Evolutionary conservation across 495 filamentous ascomycete species (phyloP).

Genomic region (Talaromyces thailandensis): DNA sequence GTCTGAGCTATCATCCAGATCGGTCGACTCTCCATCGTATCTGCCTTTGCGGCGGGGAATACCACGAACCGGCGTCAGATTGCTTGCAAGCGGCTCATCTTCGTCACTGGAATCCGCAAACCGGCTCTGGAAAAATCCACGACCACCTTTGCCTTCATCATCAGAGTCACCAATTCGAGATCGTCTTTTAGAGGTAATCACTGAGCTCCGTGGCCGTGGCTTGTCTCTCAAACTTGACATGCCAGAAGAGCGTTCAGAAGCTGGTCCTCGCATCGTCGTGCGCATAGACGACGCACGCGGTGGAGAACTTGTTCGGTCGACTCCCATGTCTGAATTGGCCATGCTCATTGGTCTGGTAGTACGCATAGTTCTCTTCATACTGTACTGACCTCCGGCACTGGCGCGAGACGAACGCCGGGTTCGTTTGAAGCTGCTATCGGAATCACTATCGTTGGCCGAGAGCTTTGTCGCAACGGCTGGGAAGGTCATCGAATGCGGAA

Average conservation of each 20-base stretch:
- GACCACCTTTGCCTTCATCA: conserved; percentile 50
- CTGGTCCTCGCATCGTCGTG: conserved; percentile 41
- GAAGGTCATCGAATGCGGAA: neutral
- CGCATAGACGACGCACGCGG: conserved; percentile 32
- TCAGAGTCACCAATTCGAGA: conserved; percentile 61
- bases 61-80: conserved; percentile 51
- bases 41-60: conserved; percentile 46
- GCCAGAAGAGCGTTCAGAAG: conserved; percentile 20
- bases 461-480: conserved; percentile 13
- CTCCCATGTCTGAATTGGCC: conserved; percentile 15
- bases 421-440: conserved; percentile 54
- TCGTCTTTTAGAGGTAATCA: conserved; percentile 8
- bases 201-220: neutral
- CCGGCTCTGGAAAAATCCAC: conserved; percentile 50
- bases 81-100: conserved; percentile 32
- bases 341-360: conserved; percentile 16
- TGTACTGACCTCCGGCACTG: conserved; percentile 25
- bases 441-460: conserved; percentile 48
- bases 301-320: conserved; percentile 21
- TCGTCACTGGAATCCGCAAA: conserved; percentile 81
- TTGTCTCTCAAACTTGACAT: conserved; percentile 22
- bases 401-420: conserved; percentile 25
- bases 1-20: conserved; percentile 56
- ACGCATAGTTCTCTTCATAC: conserved; percentile 51
- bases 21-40: conserved; percentile 56